phyloP scores from a whole-genome alignment of 331 rosid species.

The Phaseolus coccineus region DNA sequence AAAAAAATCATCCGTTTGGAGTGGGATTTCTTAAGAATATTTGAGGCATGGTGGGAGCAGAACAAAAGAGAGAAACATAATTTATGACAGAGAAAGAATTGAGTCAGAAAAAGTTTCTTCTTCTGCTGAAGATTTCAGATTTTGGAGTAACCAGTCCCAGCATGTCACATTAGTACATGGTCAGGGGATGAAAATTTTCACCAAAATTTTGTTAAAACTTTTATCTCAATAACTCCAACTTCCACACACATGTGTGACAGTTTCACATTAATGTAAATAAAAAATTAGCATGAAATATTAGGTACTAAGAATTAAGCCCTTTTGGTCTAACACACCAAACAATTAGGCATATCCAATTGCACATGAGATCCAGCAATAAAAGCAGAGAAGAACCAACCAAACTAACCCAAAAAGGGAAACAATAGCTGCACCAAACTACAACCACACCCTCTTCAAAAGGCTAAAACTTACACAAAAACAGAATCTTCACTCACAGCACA shows the following conservation, averaged over 20 bases:
- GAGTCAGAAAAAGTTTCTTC: slow-evolving; percentile 26
- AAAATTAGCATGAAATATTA: slow-evolving; percentile 14
- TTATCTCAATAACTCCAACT: not conserved
- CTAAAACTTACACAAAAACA: slow-evolving; percentile 17
- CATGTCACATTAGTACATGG: slow-evolving; percentile 19
- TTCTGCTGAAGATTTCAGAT: slow-evolving; percentile 27
- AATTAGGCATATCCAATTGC: slow-evolving; percentile 3
- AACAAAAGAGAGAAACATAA: slow-evolving; percentile 15
- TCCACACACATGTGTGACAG: slow-evolving; percentile 12
- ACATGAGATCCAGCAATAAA: not conserved
- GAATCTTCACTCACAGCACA: not conserved
- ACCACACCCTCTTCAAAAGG: slow-evolving; percentile 33
- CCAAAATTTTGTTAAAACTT: slow-evolving; percentile 31
- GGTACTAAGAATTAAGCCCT: not conserved
- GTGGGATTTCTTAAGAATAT: not conserved
- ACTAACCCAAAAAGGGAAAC: slow-evolving; percentile 31
- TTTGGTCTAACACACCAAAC: not conserved
- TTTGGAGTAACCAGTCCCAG: slow-evolving; percentile 12
- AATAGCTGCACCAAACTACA: not conserved
- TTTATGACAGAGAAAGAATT: slow-evolving; percentile 14
- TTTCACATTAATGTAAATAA: not conserved
- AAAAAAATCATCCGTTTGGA: not conserved
- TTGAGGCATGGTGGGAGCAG: not conserved
- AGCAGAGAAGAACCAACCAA: slow-evolving; percentile 20
- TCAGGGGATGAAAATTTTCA: slow-evolving; percentile 27